A percentile compares a stretch with the other conserved stretches of the same genome.
phyloP scores from a whole-genome alignment of 169 alveolate genomes.

The Plasmodium fragile region DNA sequence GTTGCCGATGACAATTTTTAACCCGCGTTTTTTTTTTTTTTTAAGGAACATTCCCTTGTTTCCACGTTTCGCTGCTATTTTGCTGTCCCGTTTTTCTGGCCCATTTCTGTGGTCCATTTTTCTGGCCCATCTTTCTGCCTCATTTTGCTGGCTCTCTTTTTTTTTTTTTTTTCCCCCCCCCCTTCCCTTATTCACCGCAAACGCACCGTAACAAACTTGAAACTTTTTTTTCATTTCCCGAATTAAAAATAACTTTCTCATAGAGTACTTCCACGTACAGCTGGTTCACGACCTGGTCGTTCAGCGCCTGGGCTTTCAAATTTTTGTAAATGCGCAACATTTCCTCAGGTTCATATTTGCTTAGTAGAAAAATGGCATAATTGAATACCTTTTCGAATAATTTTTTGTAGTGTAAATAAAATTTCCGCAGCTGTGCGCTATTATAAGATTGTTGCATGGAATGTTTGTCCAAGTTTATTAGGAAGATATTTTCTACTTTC shows the following conservation, averaged over 20 bases:
- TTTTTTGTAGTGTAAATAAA: conserved; percentile 43
- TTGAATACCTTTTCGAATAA: conserved; percentile 41
- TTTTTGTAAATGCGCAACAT: conserved; percentile 39
- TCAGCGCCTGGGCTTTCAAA: conserved; percentile 20
- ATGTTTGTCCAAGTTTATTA: conserved; percentile 34
- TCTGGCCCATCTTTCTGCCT: background rate
- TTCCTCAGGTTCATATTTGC: conserved; percentile 42
- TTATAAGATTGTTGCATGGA: conserved; percentile 19
- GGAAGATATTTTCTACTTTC: conserved; percentile 14
- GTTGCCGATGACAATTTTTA: background rate
- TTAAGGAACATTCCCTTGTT: background rate
- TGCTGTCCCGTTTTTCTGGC: background rate
- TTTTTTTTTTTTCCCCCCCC: background rate
- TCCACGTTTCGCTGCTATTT: background rate
- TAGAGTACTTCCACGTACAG: conserved; percentile 42
- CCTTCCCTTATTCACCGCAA: background rate
- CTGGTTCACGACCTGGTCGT: conserved; percentile 32
- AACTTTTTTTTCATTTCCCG: conserved; percentile 27
- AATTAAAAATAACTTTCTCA: conserved; percentile 43
- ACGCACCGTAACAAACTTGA: conserved; percentile 14
- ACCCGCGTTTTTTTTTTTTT: background rate
- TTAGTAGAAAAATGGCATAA: conserved; percentile 49
- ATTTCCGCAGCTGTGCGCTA: conserved; percentile 29
- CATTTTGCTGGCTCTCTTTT: background rate
- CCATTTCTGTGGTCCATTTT: too few relatives aligned